Base-by-base conservation (phyloP, 1,284 basidiomycete genomes). In the Bjerkandera adusta region DNA sequence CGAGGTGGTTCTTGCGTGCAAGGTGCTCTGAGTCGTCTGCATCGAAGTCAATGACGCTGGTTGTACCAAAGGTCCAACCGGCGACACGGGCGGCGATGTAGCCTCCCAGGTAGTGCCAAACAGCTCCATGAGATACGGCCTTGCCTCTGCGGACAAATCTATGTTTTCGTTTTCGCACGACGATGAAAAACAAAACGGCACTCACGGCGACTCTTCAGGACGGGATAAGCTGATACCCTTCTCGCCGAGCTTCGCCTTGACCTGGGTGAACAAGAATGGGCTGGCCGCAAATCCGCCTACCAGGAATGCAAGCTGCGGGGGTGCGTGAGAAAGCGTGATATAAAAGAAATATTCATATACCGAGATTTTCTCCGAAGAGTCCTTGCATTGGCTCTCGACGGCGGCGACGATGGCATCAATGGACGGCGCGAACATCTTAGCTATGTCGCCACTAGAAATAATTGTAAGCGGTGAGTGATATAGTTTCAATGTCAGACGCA, bases 161-260 rank as follows among this genome's bases (percentile, higher is more conserved):
- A n/a, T 15, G 40, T 5, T 15, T 15, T 4, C 24, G 18, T 10
- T 27, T 40, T 12, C 10, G 20, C 34, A 16, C 24, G n/a, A 40
- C 2, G n/a, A 20, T 26, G 12, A 47, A 25, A 22, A 26, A 20
- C 8, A 29, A 8, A 29, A 24, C 8, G 8, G 27, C 12, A 54
- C 71, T 47, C 41, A 76, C 75, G 70, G 67, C 47, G 73, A 68
- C 21, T 61, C 68, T 39, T 77, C 73, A 12, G 74, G 75, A 3
- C 74, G 67, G 49, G 63, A 64, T 29, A 78, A 60, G 1, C 51
- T 53, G 34, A 75, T 38, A 1, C 61, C 60, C 57, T 68, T 10
- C 32, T 59, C 43, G 5, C 42, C 45, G 11, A 71, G 52, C 11
- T 58, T 49, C 0, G 47, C 48, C 32, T 63, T 56, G 6, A 71